These are phyloP conservation scores for Neurospora sp. DNA, from an alignment of 495 filamentous ascomycete species.

Conservation along the genomic window DNA sequence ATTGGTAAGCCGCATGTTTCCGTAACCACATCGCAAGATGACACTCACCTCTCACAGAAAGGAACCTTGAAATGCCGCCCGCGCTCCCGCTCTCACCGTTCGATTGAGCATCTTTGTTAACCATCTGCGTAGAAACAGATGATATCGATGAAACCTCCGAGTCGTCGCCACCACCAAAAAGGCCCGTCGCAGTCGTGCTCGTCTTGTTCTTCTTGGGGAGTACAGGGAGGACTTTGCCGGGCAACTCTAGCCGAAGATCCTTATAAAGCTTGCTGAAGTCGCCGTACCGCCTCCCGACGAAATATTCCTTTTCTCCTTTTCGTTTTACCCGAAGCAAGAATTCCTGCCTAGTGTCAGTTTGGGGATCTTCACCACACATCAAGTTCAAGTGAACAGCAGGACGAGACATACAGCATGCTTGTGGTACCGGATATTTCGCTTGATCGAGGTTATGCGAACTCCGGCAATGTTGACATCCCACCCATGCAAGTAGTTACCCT, in stretches of 20 bases:
- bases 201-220: slow-evolving; percentile 85
- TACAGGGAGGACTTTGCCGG: slow-evolving; percentile 79
- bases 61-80: slow-evolving; percentile 26
- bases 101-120: slow-evolving; percentile 9
- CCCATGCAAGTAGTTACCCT: slow-evolving; percentile 83
- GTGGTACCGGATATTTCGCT: slow-evolving; percentile 82
- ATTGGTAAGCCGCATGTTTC: not conserved
- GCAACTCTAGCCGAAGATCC: slow-evolving; percentile 70
- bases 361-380: not conserved
- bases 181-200: slow-evolving; percentile 49
- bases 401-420: slow-evolving; percentile 68
- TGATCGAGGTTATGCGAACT: slow-evolving; percentile 68
- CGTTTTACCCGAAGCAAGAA: slow-evolving; percentile 78
- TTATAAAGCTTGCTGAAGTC: slow-evolving; percentile 77
- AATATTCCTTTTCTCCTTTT: slow-evolving; percentile 57
- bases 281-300: slow-evolving; percentile 77
- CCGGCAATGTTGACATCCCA: slow-evolving; percentile 97
- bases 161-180: slow-evolving; percentile 44
- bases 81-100: slow-evolving; percentile 9
- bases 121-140: slow-evolving; percentile 54
- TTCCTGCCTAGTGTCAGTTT: slow-evolving; percentile 48
- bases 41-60: slow-evolving; percentile 26
- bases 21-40: not conserved
- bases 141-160: slow-evolving; percentile 69
- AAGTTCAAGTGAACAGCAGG: not conserved